Conservation (phyloP, 345 rosid species). For the Eucalyptus marginata region DNA sequence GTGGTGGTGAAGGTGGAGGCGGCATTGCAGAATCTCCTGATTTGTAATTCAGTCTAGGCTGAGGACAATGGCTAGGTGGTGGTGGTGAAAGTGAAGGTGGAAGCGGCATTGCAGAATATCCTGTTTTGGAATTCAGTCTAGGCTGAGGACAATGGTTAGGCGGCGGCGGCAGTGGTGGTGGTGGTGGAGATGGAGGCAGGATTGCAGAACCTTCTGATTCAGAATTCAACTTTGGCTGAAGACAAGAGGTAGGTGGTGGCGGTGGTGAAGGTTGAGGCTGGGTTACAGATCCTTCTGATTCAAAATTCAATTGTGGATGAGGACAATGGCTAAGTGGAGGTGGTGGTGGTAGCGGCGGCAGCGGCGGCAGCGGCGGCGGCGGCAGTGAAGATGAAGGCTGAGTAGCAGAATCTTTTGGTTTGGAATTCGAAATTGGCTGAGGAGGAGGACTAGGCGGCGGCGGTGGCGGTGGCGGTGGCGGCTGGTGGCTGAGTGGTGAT, state of each 20-base stretch:
- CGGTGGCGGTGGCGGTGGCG: background rate
- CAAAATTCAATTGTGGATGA: background rate
- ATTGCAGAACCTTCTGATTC: background rate
- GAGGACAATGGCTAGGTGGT: background rate
- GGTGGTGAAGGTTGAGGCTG: background rate
- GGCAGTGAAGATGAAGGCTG: background rate
- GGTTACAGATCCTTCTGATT: background rate
- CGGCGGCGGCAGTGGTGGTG: background rate
- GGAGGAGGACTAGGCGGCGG: background rate
- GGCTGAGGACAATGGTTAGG: background rate
- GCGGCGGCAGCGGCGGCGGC: rapidly evolving
- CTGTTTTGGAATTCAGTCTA: background rate
- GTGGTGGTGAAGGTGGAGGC: background rate
- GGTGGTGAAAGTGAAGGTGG: background rate
- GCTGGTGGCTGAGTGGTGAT: background rate
- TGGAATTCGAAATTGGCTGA: background rate
- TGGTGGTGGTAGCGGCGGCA: rapidly evolving
- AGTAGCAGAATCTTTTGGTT: background rate
- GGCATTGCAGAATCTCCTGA: background rate
- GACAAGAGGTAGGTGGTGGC: background rate
- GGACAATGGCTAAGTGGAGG: background rate
- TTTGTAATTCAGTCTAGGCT: background rate
- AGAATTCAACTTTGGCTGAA: background rate
- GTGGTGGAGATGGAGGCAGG: background rate
- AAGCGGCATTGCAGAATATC: background rate